Evolutionary conservation across 441 rosid genomes (phyloP).

Genomic region (Pelargonium cotyledonis): DNA sequence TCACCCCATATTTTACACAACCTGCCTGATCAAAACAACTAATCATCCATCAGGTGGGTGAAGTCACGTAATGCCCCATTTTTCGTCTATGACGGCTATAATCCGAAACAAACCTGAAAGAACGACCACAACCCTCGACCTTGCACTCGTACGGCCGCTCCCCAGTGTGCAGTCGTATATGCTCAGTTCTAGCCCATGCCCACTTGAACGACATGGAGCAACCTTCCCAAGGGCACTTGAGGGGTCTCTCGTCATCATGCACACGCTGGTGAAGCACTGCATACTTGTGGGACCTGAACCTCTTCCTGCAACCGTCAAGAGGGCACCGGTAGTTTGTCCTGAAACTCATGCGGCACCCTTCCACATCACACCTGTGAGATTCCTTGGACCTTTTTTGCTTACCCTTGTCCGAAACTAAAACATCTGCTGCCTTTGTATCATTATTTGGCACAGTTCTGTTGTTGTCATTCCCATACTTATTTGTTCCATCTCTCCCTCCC

Average conservation of each 20-base stretch:
- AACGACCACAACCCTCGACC: slow-evolving; percentile 68
- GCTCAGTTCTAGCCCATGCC: slow-evolving; percentile 99
- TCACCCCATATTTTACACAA: slow-evolving; percentile 19
- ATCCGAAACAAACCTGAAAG: slow-evolving; percentile 94
- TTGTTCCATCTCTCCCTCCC: slow-evolving; percentile 34
- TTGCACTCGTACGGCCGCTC: slow-evolving; percentile 86
- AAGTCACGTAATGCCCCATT: slow-evolving; percentile 64
- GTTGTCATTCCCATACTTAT: slow-evolving; percentile 21
- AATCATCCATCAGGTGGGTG: slow-evolving; percentile 25
- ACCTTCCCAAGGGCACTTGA: slow-evolving; percentile 82
- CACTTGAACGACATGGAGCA: slow-evolving; percentile 89
- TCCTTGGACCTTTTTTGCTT: slow-evolving; percentile 33
- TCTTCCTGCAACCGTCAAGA: slow-evolving; percentile 73
- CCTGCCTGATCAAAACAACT: slow-evolving; percentile 12
- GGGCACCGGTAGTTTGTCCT: slow-evolving; percentile 74
- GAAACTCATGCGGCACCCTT: slow-evolving; percentile 84
- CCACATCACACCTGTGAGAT: slow-evolving; percentile 57
- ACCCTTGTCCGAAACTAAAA: slow-evolving; percentile 19
- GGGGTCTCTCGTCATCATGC: slow-evolving; percentile 82
- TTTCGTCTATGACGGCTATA: slow-evolving; percentile 88
- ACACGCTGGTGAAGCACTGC: slow-evolving; percentile 79
- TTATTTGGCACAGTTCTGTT: slow-evolving; percentile 29
- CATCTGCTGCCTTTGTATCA: slow-evolving; percentile 32
- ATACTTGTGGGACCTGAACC: slow-evolving; percentile 76
- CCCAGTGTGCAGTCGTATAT: slow-evolving; percentile 86